phyloP scores from a whole-genome alignment of 73 alveolate genomes.

The Strombidium stylifer region DNA sequence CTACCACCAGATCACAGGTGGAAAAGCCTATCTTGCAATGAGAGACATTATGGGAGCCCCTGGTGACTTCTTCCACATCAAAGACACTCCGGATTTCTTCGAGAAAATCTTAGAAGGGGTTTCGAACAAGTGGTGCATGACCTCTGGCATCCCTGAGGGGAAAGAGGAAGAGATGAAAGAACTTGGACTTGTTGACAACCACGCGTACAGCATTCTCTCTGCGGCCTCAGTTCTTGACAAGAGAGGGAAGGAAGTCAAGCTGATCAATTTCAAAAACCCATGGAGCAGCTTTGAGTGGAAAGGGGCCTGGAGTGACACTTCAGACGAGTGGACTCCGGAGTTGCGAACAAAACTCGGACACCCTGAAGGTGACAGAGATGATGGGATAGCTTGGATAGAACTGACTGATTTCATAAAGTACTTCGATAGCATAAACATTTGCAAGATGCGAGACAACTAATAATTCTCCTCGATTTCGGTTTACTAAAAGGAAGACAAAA shows the following conservation, averaged over 20 bases:
- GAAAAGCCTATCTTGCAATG: constrained; percentile 82
- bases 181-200: constrained; percentile 89
- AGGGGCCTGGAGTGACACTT: constrained; percentile 96
- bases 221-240: constrained; percentile 58
- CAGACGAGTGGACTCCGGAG: constrained; percentile 92
- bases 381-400: constrained; percentile 94
- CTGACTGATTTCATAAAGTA: constrained; percentile 88
- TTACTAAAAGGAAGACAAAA: constrained; percentile 41
- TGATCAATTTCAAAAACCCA: constrained; percentile 93
- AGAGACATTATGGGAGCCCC: constrained; percentile 97
- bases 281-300: constrained; percentile 98
- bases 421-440: constrained; percentile 82
- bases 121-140: constrained; percentile 67
- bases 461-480: constrained; percentile 56
- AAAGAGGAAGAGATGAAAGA: constrained; percentile 77
- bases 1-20: constrained; percentile 88
- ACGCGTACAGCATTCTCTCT: constrained; percentile 91
- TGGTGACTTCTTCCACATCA: constrained; percentile 75
- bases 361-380: constrained; percentile 77
- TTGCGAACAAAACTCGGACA: constrained; percentile 68
- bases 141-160: constrained; percentile 86
- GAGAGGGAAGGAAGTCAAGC: constrained; percentile 46
- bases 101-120: constrained; percentile 66
- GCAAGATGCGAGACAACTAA: constrained; percentile 78
- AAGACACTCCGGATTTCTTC: constrained; percentile 73